These are phyloP conservation scores for Penicillium vulpinum DNA, from an alignment of 2,329 filamentous ascomycete species.

Conservation along the genomic window DNA sequence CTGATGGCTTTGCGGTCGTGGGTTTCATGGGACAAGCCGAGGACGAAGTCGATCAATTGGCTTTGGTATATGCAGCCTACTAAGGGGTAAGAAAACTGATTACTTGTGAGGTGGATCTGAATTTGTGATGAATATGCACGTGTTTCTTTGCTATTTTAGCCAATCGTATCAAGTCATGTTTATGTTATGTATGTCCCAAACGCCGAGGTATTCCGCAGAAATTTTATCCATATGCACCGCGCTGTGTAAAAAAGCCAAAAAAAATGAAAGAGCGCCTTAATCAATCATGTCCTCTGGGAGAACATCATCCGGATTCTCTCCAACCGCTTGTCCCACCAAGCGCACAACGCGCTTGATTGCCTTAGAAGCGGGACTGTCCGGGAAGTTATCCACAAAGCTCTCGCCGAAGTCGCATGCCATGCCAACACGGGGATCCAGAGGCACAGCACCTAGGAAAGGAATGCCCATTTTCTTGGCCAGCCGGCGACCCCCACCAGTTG, in stretches of 20 bases:
- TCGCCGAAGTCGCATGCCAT: constrained; percentile 98
- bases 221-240: constrained; percentile 21
- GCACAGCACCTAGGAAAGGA: constrained; percentile 85
- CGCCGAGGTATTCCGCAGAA: constrained; percentile 15
- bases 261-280: constrained; percentile 20
- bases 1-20: constrained; percentile 54
- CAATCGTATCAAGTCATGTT: constrained; percentile 21
- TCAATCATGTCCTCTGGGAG: constrained; percentile 36
- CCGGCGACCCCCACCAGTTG: constrained; percentile 79
- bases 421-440: constrained; percentile 87
- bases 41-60: constrained; percentile 59
- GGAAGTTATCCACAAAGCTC: constrained; percentile 92
- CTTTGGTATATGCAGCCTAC: constrained; percentile 31
- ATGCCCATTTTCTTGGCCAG: constrained; percentile 85
- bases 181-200: constrained; percentile 20
- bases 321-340: constrained; percentile 66
- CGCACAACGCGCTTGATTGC: constrained; percentile 80
- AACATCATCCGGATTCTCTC: constrained; percentile 58
- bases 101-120: background rate
- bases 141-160: constrained; percentile 2
- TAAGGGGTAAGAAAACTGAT: background rate
- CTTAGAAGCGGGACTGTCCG: constrained; percentile 84
- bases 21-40: constrained; percentile 55
- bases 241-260: constrained; percentile 18
- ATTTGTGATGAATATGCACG: background rate